Base-by-base conservation (phyloP, 129 eudicot genomes). In the Centrapalus pauciflorus region DNA sequence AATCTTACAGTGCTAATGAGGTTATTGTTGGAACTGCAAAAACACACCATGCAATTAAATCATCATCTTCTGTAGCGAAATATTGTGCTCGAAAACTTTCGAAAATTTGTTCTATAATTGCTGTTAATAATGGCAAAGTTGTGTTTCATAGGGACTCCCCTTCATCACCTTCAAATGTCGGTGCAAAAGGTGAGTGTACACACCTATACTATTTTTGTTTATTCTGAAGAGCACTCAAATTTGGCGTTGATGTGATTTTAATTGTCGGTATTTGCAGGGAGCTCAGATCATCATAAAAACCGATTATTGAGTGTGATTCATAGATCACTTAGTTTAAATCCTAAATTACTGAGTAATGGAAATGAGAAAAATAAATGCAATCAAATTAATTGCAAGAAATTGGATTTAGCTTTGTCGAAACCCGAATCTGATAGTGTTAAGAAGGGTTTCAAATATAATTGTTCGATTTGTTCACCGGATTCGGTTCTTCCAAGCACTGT, bases 121-220 rank as follows among this genome's bases (percentile, higher is more conserved):
- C 99, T 3, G 90, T 93, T 68, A 73, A 84, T 72, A 93, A 88
- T 84, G 96, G 99, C 28, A 93, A 93, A 69, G 56, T 89, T 52
- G 80, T 78, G 65, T 93, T 77, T 45, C 92, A 71, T 34, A 84
- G 83, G 41, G 88, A 84, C 66, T 79, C 95, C 14, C 72, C 69
- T 69, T 70, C 80, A 7, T 70, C 80, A 4, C 56, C 78, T 17
- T 56, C 83, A 23, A 70, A 67, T 46, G 81, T 66, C 49, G 55
- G 71, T 67, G 65, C 79, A 13, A 76, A 82, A 83, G 95, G 98
- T 90, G 60, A 69, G 20, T 23, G 50, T 32, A 61, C 21, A 55
- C 16, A 0, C 37, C 7, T 0, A 2, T 14, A 3, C 35, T 54
- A 21, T 61, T 54, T 49, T 7, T 41, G 55, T 57, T 8, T 35